These are phyloP conservation scores for Thraustochytrium sp. DNA, from an alignment of 352 stramenopile species.

Conservation along the genomic window DNA sequence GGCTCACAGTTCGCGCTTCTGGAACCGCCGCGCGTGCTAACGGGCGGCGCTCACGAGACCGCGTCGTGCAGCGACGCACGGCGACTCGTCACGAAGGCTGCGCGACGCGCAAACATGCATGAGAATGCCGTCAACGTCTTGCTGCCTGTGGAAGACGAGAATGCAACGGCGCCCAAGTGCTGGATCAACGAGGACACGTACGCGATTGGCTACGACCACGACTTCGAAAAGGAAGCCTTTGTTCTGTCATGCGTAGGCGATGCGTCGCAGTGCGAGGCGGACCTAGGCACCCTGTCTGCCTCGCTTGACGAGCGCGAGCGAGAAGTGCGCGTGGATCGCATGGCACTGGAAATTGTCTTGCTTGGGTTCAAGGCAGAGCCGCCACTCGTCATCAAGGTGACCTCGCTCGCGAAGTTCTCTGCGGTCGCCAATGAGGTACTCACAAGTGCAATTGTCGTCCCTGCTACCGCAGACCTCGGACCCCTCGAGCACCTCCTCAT, in stretches of 20 bases:
- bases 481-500: neutral
- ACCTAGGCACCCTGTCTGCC: too few species aligned
- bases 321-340: neutral
- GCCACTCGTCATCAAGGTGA: neutral
- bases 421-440: neutral
- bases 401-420: neutral
- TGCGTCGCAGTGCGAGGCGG: too few species aligned
- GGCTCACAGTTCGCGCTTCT: neutral
- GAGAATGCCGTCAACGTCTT: neutral
- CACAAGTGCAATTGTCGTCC: neutral
- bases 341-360: neutral
- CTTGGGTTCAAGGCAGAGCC: neutral
- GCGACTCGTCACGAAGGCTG: neutral
- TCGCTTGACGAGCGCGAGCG: too few species aligned
- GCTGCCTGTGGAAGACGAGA: neutral
- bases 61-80: neutral
- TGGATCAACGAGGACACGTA: neutral
- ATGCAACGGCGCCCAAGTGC: neutral
- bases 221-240: neutral
- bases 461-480: neutral
- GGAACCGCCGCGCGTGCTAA: neutral
- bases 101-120: neutral
- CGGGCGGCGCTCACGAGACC: neutral
- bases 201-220: neutral
- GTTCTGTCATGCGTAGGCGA: neutral